Base-by-base conservation (phyloP, 2,329 filamentous ascomycete genomes). In the Ilyonectria sp. region DNA sequence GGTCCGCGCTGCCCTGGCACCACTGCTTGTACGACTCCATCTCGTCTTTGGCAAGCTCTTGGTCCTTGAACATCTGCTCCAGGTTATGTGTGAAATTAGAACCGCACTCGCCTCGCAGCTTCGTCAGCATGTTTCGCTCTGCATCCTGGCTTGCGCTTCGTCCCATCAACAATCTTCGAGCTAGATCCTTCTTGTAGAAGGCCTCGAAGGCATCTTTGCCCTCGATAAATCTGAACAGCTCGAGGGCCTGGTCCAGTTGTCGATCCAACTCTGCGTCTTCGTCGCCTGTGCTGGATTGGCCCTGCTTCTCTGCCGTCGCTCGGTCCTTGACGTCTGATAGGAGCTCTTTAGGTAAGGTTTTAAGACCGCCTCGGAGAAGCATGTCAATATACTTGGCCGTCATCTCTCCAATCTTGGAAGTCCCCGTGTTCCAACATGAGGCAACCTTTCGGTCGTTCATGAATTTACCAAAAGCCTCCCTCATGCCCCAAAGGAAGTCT, bases 41-140 rank as follows among this genome's bases (percentile, higher is more conserved):
- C 78, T 98, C 95, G 75, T 98, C 96, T 68, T 93, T 92, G 13
- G 93, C 93, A 21, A 98, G 87, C 78, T 98, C 95, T 80, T 98
- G 94, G 77, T 99, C 96, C 80, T 97, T 97, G 85, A 99, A 99
- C 96, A 99, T 99, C 69, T 95, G 94, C 81, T 99, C 97, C 0
- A 99, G 86, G 76, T 99, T 99, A 78, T 97, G 95, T 0, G 96
- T 99, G 79, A 99, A 98, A 74, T 90, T 93, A 15, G 93, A 92
- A 44, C 96, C 96, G 78, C 96, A 99, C 84, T 99, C 96, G 72
- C 91, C 93, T 82, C 96, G 95, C 31, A 99, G 86, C 72, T 97
- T 94, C 29, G 93, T 87, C 54, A 99, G 87, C 96, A 99, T 99
- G 81, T 93, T 97, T 70, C 95, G 90, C 82, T 99, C 97, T 0